Conservation (phyloP, 306 rosid species). For the Elaeagnus macrophylla region DNA sequence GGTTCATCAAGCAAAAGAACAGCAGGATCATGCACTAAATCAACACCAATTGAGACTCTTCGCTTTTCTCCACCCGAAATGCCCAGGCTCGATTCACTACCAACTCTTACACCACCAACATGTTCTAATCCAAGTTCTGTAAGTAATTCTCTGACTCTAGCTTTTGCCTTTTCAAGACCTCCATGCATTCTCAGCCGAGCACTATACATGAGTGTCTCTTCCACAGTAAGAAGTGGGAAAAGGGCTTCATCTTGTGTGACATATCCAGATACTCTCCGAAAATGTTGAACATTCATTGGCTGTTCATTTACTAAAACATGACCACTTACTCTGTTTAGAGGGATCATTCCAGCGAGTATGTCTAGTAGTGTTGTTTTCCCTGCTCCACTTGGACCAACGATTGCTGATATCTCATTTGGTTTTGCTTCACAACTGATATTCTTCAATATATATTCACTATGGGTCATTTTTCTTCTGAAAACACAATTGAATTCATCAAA, state of each 20-base stretch:
- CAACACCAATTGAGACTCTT: slow-evolving; percentile 36
- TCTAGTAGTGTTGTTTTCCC: slow-evolving; percentile 40
- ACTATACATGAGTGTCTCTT: slow-evolving; percentile 34
- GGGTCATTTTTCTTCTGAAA: slow-evolving; percentile 10
- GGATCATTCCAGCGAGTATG: slow-evolving; percentile 32
- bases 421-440: slow-evolving; percentile 35
- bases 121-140: slow-evolving; percentile 36
- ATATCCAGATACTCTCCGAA: slow-evolving; percentile 37
- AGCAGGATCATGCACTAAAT: slow-evolving; percentile 34
- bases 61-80: slow-evolving; percentile 38
- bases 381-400: slow-evolving; percentile 45
- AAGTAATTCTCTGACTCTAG: slow-evolving; percentile 26
- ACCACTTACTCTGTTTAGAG: slow-evolving; percentile 18
- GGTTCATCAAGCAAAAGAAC: slow-evolving; percentile 42
- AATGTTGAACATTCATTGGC: slow-evolving; percentile 27
- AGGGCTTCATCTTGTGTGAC: slow-evolving; percentile 37
- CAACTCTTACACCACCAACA: slow-evolving; percentile 23
- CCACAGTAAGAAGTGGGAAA: slow-evolving; percentile 34
- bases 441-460: slow-evolving; percentile 23
- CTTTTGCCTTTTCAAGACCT: slow-evolving; percentile 18
- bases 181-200: slow-evolving; percentile 30
- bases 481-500: slow-evolving; percentile 9
- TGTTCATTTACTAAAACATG: slow-evolving; percentile 33
- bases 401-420: slow-evolving; percentile 36
- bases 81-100: slow-evolving; percentile 24